Evolutionary conservation across 2,329 filamentous ascomycete genomes (phyloP).

Genomic region (Sarocladiaceae sp.): DNA sequence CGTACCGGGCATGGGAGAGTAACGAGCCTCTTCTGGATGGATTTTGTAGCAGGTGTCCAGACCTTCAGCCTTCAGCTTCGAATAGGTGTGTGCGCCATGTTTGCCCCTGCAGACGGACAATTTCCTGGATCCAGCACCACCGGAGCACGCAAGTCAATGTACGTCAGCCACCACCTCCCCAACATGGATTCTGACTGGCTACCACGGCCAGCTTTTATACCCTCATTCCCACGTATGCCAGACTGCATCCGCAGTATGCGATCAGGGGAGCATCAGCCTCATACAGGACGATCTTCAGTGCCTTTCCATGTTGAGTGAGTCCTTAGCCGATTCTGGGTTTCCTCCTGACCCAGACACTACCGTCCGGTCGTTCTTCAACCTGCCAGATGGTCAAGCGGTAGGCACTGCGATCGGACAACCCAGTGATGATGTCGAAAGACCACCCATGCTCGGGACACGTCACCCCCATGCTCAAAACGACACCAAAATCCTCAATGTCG

Average conservation of each 20-base stretch:
- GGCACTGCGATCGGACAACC: conserved; percentile 55
- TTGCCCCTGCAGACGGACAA: background rate
- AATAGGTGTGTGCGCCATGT: too few relatives aligned
- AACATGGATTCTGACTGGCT: background rate
- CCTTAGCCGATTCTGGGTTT: background rate
- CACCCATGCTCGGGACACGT: conserved; percentile 66
- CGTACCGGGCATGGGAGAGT: too few relatives aligned
- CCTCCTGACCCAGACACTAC: background rate
- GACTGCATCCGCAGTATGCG: too few relatives aligned
- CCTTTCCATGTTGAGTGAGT: background rate
- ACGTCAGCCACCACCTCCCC: background rate
- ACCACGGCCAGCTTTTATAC: background rate
- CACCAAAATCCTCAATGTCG: conserved; percentile 70
- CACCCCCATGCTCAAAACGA: conserved; percentile 57
- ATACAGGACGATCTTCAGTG: too few relatives aligned
- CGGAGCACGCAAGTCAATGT: background rate
- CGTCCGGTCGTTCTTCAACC: conserved; percentile 43
- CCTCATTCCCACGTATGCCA: background rate
- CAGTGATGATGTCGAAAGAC: conserved; percentile 66
- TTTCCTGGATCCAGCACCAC: background rate
- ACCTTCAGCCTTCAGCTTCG: too few relatives aligned
- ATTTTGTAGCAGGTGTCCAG: too few relatives aligned
- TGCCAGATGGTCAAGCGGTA: conserved; percentile 64
- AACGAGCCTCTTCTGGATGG: too few relatives aligned
- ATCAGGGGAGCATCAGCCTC: too few relatives aligned